phyloP scores from a whole-genome alignment of 108 stramenopile species.

The Skeletonema marinoi region DNA sequence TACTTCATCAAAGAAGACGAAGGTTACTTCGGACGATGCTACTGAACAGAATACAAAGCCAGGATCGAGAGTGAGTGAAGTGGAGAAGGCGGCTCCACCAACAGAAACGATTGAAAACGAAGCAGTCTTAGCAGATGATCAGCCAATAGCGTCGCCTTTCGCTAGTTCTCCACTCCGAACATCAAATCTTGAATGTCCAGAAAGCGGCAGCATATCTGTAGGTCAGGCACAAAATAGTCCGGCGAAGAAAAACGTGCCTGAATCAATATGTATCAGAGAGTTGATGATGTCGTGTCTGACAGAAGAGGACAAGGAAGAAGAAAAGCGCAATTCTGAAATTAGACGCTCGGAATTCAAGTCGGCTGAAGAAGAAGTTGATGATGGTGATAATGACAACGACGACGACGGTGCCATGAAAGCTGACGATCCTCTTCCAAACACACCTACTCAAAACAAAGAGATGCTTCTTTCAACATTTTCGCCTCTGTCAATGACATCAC shows the following conservation, averaged over 20 bases:
- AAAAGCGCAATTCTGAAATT: background rate
- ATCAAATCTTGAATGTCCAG: constrained; percentile 2
- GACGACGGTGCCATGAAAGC: background rate
- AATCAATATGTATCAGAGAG: constrained; percentile 3
- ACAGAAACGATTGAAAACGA: background rate
- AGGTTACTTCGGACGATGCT: background rate
- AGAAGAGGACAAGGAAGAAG: constrained; percentile 3
- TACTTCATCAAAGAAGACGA: constrained; percentile 1
- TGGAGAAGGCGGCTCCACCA: background rate
- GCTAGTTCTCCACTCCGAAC: background rate
- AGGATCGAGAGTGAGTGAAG: background rate
- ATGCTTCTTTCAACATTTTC: background rate
- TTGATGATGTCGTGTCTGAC: background rate
- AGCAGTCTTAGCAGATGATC: background rate
- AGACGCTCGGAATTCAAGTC: background rate
- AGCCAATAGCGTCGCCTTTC: background rate
- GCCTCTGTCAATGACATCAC: constrained; percentile 12
- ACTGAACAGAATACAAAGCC: background rate
- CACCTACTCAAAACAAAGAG: background rate
- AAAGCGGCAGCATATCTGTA: constrained; percentile 1
- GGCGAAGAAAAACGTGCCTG: background rate
- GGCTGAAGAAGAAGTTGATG: background rate
- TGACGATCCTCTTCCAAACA: constrained; percentile 6
- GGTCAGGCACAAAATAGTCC: background rate
- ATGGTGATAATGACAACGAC: background rate